phyloP scores from a whole-genome alignment of 176 grass and related monocot genomes.

The Eragrostis curvula region DNA sequence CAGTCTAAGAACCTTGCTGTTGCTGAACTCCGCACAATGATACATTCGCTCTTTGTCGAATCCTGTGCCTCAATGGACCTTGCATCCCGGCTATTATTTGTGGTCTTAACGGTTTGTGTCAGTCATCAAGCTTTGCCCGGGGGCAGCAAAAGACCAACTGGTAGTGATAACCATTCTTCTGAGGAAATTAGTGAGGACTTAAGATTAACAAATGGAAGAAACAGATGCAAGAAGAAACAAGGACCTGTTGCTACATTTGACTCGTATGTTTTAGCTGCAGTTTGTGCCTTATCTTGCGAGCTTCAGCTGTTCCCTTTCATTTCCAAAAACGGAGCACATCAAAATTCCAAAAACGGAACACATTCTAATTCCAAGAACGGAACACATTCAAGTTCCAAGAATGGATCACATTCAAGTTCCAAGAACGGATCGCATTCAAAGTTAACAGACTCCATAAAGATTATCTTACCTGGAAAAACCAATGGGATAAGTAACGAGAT shows the following conservation, averaged over 20 bases:
- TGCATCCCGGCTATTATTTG: conserved; percentile 89
- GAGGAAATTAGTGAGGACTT: conserved; percentile 62
- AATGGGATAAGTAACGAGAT: conserved; percentile 72
- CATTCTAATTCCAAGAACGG: conserved; percentile 41
- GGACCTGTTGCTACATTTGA: conserved; percentile 97
- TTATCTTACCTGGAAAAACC: conserved; percentile 56
- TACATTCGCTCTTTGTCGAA: conserved; percentile 96
- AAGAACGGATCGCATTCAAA: conserved; percentile 44
- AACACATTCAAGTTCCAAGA: conserved; percentile 45
- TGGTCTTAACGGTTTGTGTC: conserved; percentile 88
- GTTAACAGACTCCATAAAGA: conserved; percentile 62
- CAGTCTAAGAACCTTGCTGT: conserved; percentile 85
- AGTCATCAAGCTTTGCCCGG: conserved; percentile 95
- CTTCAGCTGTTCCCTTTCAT: conserved; percentile 90
- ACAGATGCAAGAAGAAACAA: conserved; percentile 76
- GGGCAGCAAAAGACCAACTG: conserved; percentile 95
- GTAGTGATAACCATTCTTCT: conserved; percentile 68
- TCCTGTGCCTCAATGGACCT: conserved; percentile 97
- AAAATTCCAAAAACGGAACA: conserved; percentile 38
- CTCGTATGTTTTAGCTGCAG: conserved; percentile 93
- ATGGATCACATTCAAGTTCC: conserved; percentile 46
- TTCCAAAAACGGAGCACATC: conserved; percentile 66
- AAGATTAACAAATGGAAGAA: conserved; percentile 70
- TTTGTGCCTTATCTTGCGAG: conserved; percentile 94
- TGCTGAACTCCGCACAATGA: conserved; percentile 96